Percentiles rank a stretch among this genome's conserved stretches.
phyloP scores from a whole-genome alignment of 2,329 filamentous ascomycete genomes.

The Dryadomyces quercivorus region DNA sequence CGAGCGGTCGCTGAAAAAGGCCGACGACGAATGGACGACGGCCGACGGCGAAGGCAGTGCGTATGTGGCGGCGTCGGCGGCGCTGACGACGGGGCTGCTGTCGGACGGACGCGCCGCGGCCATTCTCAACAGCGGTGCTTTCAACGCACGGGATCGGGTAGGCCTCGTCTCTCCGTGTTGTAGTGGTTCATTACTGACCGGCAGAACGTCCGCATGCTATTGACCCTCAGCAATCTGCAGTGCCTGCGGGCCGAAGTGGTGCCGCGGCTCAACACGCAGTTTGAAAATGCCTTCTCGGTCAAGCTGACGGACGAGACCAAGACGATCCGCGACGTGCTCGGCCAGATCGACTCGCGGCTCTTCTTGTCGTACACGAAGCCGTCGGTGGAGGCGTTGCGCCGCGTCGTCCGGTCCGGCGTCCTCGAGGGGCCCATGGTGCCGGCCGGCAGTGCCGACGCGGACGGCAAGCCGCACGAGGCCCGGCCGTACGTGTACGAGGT shows the following conservation, averaged over 20 bases:
- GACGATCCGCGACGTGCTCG: slow-evolving; percentile 79
- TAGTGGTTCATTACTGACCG: not conserved
- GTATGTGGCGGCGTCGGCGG: slow-evolving; percentile 16
- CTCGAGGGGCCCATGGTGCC: slow-evolving; percentile 41
- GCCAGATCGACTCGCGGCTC: slow-evolving; percentile 79
- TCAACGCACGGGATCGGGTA: slow-evolving; percentile 45
- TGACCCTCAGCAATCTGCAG: slow-evolving; percentile 88
- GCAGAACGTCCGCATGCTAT: slow-evolving; percentile 81
- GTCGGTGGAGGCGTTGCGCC: slow-evolving; percentile 52
- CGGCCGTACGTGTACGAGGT: slow-evolving; percentile 82
- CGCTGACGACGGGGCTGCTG: slow-evolving; percentile 6
- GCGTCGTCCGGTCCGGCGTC: slow-evolving; percentile 64
- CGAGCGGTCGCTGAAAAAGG: slow-evolving; percentile 56
- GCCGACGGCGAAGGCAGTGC: slow-evolving; percentile 25
- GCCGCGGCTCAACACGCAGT: slow-evolving; percentile 78
- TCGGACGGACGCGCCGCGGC: slow-evolving; percentile 17
- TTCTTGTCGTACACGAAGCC: slow-evolving; percentile 88
- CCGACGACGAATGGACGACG: slow-evolving; percentile 49
- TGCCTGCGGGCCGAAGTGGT: slow-evolving; percentile 71
- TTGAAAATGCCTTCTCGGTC: slow-evolving; percentile 87
- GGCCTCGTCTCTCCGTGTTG: slow-evolving; percentile 16
- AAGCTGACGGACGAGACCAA: slow-evolving; percentile 89
- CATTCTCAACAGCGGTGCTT: slow-evolving; percentile 29
- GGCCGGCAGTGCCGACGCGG: not conserved
- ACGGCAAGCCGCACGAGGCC: slow-evolving; percentile 54